Evolutionary conservation across 2,329 filamentous ascomycete genomes (phyloP).

Genomic region (Penicillium sp.): DNA sequence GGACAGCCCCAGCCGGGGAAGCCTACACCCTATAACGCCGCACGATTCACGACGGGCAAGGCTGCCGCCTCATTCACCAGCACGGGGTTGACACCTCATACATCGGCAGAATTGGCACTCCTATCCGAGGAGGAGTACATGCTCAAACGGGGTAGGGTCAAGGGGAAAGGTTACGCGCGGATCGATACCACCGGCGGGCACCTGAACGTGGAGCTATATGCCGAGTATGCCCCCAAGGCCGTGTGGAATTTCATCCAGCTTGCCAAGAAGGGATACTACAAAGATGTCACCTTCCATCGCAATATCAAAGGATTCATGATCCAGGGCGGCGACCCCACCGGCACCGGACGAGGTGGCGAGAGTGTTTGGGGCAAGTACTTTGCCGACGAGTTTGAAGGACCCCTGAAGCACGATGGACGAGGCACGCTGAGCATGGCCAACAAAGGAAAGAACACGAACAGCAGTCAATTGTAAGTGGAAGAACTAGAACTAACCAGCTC

Average conservation of each 20-base stretch:
- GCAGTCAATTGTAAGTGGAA: slow-evolving; percentile 67
- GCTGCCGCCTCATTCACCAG: slow-evolving; percentile 94
- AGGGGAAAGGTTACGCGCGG: slow-evolving; percentile 87
- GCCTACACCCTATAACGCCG: slow-evolving; percentile 71
- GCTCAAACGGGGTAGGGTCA: slow-evolving; percentile 84
- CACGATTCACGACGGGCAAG: slow-evolving; percentile 82
- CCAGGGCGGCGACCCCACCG: slow-evolving; percentile 90
- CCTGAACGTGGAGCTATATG: slow-evolving; percentile 82
- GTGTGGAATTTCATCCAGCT: slow-evolving; percentile 96
- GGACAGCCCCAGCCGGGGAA: slow-evolving; percentile 32
- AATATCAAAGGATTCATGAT: slow-evolving; percentile 98
- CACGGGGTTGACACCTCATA: slow-evolving; percentile 89
- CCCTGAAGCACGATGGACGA: slow-evolving; percentile 74
- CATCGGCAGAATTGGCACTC: slow-evolving; percentile 78
- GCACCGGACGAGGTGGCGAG: slow-evolving; percentile 83
- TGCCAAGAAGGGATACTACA: slow-evolving; percentile 87
- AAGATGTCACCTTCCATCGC: slow-evolving; percentile 78
- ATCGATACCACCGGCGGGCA: slow-evolving; percentile 82
- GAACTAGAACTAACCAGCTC: not conserved
- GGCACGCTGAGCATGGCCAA: slow-evolving; percentile 94
- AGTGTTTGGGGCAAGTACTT: slow-evolving; percentile 96
- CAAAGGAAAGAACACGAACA: slow-evolving; percentile 97
- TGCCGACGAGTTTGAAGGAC: slow-evolving; percentile 87
- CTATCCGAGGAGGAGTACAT: slow-evolving; percentile 95
- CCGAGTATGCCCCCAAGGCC: slow-evolving; percentile 85